Percentiles rank a stretch among this genome's conserved stretches.
phyloP scores from a whole-genome alignment of 1,284 basidiomycete genomes.

The Leccinum angustisporum region DNA sequence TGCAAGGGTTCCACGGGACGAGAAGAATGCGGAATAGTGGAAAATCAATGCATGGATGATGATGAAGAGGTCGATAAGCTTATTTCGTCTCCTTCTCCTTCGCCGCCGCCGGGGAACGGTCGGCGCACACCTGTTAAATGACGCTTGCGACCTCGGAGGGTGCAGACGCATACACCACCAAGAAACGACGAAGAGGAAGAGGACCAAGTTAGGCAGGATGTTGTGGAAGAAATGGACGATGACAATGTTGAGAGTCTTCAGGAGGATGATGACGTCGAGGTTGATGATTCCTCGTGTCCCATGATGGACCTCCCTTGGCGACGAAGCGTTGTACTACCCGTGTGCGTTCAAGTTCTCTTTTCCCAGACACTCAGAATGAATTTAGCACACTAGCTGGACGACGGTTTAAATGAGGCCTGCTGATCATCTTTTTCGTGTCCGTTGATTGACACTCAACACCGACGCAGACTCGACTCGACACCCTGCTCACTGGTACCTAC shows the following conservation, averaged over 20 bases:
- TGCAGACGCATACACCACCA: conserved; percentile 48
- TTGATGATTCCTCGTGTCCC: conserved; percentile 36
- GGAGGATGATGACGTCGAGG: conserved; percentile 36
- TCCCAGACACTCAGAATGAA: too few species aligned
- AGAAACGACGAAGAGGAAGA: conserved; percentile 42
- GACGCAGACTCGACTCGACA: too few species aligned
- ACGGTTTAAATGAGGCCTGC: too few species aligned
- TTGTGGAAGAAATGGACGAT: conserved; percentile 44
- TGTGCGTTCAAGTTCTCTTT: too few species aligned
- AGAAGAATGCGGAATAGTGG: conserved; percentile 33
- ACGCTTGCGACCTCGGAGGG: conserved; percentile 53
- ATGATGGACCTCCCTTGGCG: conserved; percentile 23
- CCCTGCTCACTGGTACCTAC: too few species aligned
- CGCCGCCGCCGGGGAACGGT: conserved; percentile 42
- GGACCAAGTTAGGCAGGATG: conserved; percentile 41
- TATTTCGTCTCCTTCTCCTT: conserved; percentile 51
- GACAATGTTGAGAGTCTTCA: conserved; percentile 37
- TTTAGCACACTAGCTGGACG: too few species aligned
- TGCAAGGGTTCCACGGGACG: conserved; percentile 17
- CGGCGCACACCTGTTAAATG: conserved; percentile 61
- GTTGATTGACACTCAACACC: too few species aligned
- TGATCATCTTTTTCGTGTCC: too few species aligned
- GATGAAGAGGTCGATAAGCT: conserved; percentile 63
- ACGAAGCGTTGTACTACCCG: too few species aligned
- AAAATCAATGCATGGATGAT: conserved; percentile 39